Evolutionary conservation across 78 protist genomes (phyloP).

Genomic region (Dictyostelium discoideum): DNA sequence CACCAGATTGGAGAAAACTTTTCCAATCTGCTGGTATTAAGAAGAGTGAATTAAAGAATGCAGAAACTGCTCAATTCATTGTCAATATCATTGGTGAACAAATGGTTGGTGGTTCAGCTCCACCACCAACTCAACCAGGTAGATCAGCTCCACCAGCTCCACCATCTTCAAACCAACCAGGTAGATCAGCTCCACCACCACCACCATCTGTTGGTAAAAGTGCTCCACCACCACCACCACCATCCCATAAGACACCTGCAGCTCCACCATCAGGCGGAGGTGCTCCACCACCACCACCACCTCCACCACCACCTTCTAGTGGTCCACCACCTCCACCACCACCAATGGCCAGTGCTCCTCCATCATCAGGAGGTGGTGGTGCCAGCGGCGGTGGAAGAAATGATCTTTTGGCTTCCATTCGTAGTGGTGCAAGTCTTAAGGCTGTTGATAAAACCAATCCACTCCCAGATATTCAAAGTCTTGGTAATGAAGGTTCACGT

Average conservation of each 20-base stretch:
- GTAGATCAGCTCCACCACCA: constrained; percentile 39
- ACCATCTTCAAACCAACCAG: constrained; percentile 28
- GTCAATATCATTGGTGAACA: constrained; percentile 78
- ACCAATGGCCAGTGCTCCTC: neutral
- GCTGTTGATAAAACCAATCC: constrained; percentile 44
- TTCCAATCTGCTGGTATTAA: constrained; percentile 87
- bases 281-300: constrained; percentile 77
- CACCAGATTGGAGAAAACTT: constrained; percentile 84
- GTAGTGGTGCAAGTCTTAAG: constrained; percentile 59
- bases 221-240: constrained; percentile 68
- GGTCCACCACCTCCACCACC: constrained; percentile 81
- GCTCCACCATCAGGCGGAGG: neutral
- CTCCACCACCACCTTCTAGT: constrained; percentile 70
- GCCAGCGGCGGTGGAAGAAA: constrained; percentile 19
- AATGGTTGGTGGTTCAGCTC: neutral
- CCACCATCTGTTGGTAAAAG: constrained; percentile 14
- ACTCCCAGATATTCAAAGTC: constrained; percentile 42
- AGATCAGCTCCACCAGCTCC: constrained; percentile 21
- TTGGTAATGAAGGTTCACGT: constrained; percentile 71
- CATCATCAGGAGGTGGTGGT: constrained; percentile 6
- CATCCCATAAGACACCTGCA: constrained; percentile 13
- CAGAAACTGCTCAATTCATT: constrained; percentile 81
- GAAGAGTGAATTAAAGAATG: constrained; percentile 81
- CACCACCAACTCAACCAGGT: constrained; percentile 48
- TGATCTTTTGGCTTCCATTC: constrained; percentile 73